These are phyloP conservation scores for Colletotrichum limetticola DNA, from an alignment of 2,329 filamentous ascomycete species.

Conservation along the genomic window DNA sequence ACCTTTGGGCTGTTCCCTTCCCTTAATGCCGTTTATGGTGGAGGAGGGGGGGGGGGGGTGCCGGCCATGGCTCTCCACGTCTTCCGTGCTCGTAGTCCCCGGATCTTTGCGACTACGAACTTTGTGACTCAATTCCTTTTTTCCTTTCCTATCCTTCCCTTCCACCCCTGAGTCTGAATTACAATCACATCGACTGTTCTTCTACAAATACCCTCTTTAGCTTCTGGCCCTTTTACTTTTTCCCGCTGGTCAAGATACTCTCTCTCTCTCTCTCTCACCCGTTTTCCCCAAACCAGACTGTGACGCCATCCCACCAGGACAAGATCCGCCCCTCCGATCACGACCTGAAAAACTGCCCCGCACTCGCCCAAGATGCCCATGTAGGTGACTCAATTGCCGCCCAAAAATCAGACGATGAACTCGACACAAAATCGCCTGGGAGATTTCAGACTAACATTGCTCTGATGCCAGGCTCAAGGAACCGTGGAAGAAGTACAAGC, in stretches of 20 bases:
- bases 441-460: not conserved
- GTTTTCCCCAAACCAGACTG: not conserved
- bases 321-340: conserved; percentile 14
- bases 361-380: conserved; percentile 36
- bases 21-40: conserved; percentile 4
- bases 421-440: not conserved
- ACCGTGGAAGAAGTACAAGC: conserved; percentile 38
- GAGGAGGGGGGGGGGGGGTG: not conserved
- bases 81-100: conserved; percentile 9
- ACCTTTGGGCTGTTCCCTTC: not conserved
- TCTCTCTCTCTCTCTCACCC: not conserved
- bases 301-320: conserved; percentile 10
- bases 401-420: not conserved
- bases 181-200: not conserved
- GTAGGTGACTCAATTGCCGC: conserved; percentile 25
- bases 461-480: conserved; percentile 30
- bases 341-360: conserved; percentile 13
- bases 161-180: not conserved
- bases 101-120: conserved; percentile 15
- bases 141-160: not conserved
- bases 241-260: not conserved
- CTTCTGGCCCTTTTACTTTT: not conserved
- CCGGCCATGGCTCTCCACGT: not conserved
- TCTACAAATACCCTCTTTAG: conserved; percentile 16
- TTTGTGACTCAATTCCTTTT: conserved; percentile 31